A percentile compares a stretch with the other conserved stretches of the same genome.
phyloP scores from a whole-genome alignment of 768 basidiomycete species.

The Boletellus sp. region DNA sequence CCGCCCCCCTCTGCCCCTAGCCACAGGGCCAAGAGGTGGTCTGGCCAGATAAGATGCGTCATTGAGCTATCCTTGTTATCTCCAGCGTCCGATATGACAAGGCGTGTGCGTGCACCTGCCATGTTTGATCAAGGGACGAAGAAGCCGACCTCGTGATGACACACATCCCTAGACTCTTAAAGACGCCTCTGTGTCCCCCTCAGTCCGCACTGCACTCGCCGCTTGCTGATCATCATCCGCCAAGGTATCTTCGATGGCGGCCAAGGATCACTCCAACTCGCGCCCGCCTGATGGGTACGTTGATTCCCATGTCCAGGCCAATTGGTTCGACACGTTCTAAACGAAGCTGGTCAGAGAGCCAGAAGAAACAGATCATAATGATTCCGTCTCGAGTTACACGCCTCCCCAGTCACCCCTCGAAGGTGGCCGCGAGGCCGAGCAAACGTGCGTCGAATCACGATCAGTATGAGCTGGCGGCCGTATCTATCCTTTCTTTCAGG shows the following conservation, averaged over 20 bases:
- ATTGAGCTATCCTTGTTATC: slow-evolving; percentile 13
- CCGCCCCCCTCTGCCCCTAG: too few relatives aligned
- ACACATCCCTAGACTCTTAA: slow-evolving; percentile 18
- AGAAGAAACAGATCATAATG: not conserved
- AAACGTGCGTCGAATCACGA: not conserved
- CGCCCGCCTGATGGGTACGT: not conserved
- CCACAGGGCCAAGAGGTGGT: not conserved
- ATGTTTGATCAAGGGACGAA: slow-evolving; percentile 1
- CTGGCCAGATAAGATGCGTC: not conserved
- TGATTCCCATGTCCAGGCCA: not conserved
- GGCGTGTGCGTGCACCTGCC: slow-evolving; percentile 5
- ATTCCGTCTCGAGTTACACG: not conserved
- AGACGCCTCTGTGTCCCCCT: not conserved
- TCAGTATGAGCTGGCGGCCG: not conserved
- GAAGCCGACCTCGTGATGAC: not conserved
- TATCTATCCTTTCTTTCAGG: not conserved
- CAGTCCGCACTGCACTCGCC: not conserved
- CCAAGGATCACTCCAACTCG: not conserved
- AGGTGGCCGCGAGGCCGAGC: not conserved
- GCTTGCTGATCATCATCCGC: not conserved
- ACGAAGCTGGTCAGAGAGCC: not conserved
- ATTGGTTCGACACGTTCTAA: not conserved
- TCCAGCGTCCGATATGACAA: slow-evolving; percentile 6
- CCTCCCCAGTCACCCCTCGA: not conserved
- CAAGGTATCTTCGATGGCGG: not conserved